Evolutionary conservation across 192 early-diverging fungal species (phyloP).

Genomic region (Gonapodya prolifera): DNA sequence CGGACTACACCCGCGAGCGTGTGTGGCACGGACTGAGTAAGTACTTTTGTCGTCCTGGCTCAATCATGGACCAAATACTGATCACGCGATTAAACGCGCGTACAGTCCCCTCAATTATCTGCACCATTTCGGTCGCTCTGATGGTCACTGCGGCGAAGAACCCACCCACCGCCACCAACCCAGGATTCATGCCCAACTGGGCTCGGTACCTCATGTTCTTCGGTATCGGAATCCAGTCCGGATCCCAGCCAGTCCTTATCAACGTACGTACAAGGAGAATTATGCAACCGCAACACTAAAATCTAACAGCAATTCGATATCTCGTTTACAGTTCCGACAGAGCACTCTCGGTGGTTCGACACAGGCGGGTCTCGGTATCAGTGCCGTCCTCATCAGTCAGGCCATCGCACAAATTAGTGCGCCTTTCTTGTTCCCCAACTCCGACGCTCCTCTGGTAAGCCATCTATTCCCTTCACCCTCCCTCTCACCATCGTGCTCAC

Average conservation of each 20-base stretch:
- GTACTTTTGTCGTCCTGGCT: too few relatives aligned
- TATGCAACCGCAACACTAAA: too few relatives aligned
- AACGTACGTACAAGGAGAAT: background rate
- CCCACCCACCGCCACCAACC: background rate
- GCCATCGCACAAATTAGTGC: background rate
- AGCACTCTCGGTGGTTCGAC: background rate
- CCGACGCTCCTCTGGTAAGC: background rate
- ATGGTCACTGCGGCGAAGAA: background rate
- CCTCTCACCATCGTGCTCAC: background rate
- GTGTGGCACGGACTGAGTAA: background rate
- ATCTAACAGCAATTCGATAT: too few relatives aligned
- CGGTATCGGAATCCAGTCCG: background rate
- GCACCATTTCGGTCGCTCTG: background rate
- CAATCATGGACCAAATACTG: too few relatives aligned
- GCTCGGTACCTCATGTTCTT: background rate
- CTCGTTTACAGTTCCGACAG: background rate
- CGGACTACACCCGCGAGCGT: background rate
- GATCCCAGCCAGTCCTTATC: background rate
- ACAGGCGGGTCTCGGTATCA: background rate
- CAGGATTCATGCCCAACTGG: background rate
- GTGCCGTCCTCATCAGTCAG: background rate
- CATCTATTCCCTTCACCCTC: background rate
- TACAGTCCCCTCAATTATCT: background rate
- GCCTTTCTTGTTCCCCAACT: constrained; percentile 4
- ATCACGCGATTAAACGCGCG: too few relatives aligned